Conservation (phyloP, 306 rosid species). For the Cyclanthera cordifolia region DNA sequence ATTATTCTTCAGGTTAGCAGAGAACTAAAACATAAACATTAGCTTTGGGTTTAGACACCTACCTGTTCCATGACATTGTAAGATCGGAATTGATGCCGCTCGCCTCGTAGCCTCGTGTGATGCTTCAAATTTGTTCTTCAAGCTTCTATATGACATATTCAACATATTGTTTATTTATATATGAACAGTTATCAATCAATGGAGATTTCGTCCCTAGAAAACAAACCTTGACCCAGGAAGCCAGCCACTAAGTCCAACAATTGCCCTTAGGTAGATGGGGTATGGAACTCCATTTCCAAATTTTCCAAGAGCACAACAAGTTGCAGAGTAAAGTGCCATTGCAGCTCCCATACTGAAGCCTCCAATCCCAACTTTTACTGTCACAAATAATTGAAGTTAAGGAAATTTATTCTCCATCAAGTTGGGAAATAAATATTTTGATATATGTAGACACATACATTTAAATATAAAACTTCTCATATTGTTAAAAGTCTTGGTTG, state of each 20-base stretch:
- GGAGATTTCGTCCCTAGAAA: neutral
- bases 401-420: conserved; percentile 4
- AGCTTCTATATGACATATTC: conserved; percentile 39
- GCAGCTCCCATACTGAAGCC: conserved; percentile 99
- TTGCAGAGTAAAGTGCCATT: conserved; percentile 88
- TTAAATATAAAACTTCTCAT: neutral
- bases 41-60: conserved; percentile 16
- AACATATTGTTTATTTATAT: neutral
- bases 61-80: conserved; percentile 76
- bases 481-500: neutral
- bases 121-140: conserved; percentile 74
- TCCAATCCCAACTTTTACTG: conserved; percentile 95
- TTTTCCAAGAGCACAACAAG: conserved; percentile 81
- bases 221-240: conserved; percentile 95
- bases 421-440: neutral
- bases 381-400: conserved; percentile 19
- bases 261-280: conserved; percentile 64
- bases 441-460: neutral
- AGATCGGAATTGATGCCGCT: conserved; percentile 70
- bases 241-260: conserved; percentile 97
- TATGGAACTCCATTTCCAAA: conserved; percentile 74
- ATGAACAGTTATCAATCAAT: neutral
- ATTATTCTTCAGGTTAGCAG: neutral
- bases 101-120: conserved; percentile 80
- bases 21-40: neutral